Evolutionary conservation across 1,284 basidiomycete species (phyloP), one percentile per base, ranked within the genome.

Genomic region (Exobasidium rhododendri): DNA sequence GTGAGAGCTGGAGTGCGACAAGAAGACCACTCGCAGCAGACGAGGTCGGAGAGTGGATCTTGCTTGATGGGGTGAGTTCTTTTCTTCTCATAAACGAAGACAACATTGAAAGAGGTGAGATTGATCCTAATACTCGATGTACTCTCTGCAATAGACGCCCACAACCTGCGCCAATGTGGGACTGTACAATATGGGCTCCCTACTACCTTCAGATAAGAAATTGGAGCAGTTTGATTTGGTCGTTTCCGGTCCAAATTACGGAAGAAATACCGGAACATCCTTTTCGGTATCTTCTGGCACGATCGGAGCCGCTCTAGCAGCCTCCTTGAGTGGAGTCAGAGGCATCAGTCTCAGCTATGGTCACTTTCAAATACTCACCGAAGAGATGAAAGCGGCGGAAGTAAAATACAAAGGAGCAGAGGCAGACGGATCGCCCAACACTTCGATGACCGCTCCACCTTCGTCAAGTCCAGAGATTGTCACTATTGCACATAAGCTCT

Each of bases 251-350:
- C 77, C 77, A 35, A 79, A 79, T 65, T 77, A 70, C 62, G 77
- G 77, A 14, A 59, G 77, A 2, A 79, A 79, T 40, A 75, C 77
- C 5, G 77, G 77, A 10, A 73, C 74, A 0, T 74, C 77, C 1
- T 79, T 79, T 55, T 69, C 73, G 0, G 59, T 79, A 4, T 73
- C 71, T 11, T 75, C 73, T 2, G 77, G 77, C n/a, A 79, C 77
- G 6, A 55, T 79, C 2, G 77, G 75, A 13, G 77, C 71, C 0
- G 77, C 77, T 0, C 52, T 77, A 45, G 71, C 77, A 0, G 76
- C 67, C 0, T 65, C 76, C 1, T 62, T 78, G 10, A 58, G 70
- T 2, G 70, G 68, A n/a, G 67, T 73, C 1, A 63, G 65, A 6
- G 65, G 69, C 50, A 65, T 79, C 17, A 69, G 74, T 1, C 59